Evolutionary conservation across 2,329 filamentous ascomycete species (phyloP).

Genomic region (Sphaerulina musiva): DNA sequence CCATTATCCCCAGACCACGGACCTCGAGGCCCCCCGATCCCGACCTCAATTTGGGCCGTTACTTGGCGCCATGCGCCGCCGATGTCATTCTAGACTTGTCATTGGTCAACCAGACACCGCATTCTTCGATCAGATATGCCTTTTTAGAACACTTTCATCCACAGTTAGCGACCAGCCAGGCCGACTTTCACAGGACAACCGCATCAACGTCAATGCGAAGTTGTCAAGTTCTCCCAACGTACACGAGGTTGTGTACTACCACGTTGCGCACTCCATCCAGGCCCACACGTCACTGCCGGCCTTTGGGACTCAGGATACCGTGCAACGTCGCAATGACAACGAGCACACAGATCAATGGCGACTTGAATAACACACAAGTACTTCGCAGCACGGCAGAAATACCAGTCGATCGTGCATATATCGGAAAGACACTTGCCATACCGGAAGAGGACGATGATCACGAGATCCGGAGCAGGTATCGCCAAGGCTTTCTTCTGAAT

Average conservation of each 20-base stretch:
- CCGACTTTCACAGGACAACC: neutral
- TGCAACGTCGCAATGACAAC: neutral
- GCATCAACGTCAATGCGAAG: neutral
- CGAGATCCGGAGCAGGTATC: neutral
- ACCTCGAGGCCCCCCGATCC: neutral
- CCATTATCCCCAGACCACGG: neutral
- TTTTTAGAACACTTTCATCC: neutral
- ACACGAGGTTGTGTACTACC: neutral
- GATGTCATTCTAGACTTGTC: neutral
- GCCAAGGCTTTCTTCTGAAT: slow-evolving; percentile 49
- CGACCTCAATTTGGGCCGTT: neutral
- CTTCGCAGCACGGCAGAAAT: slow-evolving; percentile 17
- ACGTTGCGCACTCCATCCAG: neutral
- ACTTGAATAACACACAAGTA: slow-evolving; percentile 25
- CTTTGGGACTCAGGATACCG: neutral
- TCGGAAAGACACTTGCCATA: slow-evolving; percentile 39
- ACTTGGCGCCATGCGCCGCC: neutral
- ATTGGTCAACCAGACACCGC: neutral
- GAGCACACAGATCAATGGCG: slow-evolving; percentile 12
- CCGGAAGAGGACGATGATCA: slow-evolving; percentile 17
- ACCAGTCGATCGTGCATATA: slow-evolving; percentile 14
- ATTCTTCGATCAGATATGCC: neutral
- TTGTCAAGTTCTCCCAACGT: neutral
- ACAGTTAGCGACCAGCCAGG: neutral
- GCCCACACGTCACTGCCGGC: neutral